phyloP scores from a whole-genome alignment of 2,329 filamentous ascomycete genomes.

The Colletotrichum endophyticum region DNA sequence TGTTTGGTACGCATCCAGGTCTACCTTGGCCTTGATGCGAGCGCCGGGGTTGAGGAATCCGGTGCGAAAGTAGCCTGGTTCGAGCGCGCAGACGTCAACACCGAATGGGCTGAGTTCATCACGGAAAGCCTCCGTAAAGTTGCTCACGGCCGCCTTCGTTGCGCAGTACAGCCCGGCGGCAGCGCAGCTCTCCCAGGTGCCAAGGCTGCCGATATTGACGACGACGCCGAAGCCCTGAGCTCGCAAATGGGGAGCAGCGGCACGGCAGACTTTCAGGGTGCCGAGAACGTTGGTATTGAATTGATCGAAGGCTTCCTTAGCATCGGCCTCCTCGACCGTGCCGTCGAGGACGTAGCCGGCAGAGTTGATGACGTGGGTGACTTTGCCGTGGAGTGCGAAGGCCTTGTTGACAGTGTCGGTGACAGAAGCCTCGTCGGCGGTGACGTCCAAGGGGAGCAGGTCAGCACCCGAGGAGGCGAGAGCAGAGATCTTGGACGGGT shows the following conservation, averaged over 20 bases:
- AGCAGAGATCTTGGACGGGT: constrained; percentile 39
- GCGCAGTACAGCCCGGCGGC: constrained; percentile 45
- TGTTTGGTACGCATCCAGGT: constrained; percentile 35
- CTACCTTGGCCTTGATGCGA: constrained; percentile 28
- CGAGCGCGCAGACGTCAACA: constrained; percentile 46
- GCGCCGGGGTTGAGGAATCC: constrained; percentile 46
- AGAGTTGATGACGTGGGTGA: constrained; percentile 54
- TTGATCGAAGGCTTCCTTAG: constrained; percentile 37
- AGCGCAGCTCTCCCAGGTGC: constrained; percentile 43
- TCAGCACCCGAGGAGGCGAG: constrained; percentile 48
- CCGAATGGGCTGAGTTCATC: constrained; percentile 50
- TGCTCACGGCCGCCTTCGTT: constrained; percentile 51
- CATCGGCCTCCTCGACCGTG: constrained; percentile 42
- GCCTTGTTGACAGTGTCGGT: constrained; percentile 36
- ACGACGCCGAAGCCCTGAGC: constrained; percentile 36
- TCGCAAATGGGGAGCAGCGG: constrained; percentile 53
- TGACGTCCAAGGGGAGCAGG: constrained; percentile 52
- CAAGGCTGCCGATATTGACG: constrained; percentile 52
- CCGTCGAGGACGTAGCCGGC: constrained; percentile 51
- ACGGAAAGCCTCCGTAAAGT: constrained; percentile 46
- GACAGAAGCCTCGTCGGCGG: constrained; percentile 39
- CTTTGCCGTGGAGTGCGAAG: constrained; percentile 36
- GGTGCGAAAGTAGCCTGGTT: constrained; percentile 60
- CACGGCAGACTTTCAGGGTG: constrained; percentile 50
- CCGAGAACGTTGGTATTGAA: constrained; percentile 63